Evolutionary conservation across 345 rosid genomes (phyloP), one percentile per base, ranked within the genome.

Genomic region (Eucalyptus marginata): DNA sequence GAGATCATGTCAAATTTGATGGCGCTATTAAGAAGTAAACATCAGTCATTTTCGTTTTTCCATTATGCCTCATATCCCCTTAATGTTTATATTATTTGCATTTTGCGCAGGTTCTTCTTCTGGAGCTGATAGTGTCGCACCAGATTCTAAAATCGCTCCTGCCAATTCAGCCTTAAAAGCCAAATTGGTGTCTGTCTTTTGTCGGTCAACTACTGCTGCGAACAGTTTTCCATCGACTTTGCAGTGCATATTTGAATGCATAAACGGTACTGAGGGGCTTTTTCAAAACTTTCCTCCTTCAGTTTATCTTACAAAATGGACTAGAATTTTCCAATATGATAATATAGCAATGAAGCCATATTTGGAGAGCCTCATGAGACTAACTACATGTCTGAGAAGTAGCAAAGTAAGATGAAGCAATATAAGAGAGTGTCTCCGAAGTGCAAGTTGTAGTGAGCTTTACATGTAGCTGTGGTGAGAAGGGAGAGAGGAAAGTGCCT

Each of bases 171-270:
- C 94, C 88, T 93, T 97, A 91, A 97, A 92, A 94, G 88, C 90
- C 88, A 97, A 94, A 91, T 91, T 96, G 88, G 93, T 96, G 98
- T 93, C 96, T 92, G 91, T 91, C 50, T 96, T 96, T 90, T 96
- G 96, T 86, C 95, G 94, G 89, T 96, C 99, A 88, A 93, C 96
- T 79, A 90, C 95, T 46, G 97, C 99, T 5, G 98, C 99, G 87
- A 96, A 95, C 91, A 96, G 95, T 91, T 97, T 97, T 88, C 99
- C 99, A 56, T 95, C 93, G 86, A 95, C 99, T 87, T 93, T 97
- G 94, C 99, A 96, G 92, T 96, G 99, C 93, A 97, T 96, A 86
- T 96, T 94, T 93, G 96, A 96, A 54, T 96, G 99, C 93, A 97
- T 97, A 90, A 94, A 91, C 92, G 98, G 99, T 96, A 97, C 84